phyloP scores from a whole-genome alignment of 495 filamentous ascomycete species.

The Penicillium soppii region DNA sequence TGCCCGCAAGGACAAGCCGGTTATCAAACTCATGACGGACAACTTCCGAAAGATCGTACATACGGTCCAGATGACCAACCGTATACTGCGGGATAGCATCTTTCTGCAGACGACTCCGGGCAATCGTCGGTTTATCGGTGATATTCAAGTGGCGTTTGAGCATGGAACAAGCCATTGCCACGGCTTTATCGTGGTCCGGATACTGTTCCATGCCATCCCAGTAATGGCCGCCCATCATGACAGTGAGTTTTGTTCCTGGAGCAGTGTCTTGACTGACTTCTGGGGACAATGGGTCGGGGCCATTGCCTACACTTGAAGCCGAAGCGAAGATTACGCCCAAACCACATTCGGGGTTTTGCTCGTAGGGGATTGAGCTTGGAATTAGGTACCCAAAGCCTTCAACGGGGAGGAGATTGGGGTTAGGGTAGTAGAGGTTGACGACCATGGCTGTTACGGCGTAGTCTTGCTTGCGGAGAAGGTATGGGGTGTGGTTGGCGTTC shows the following conservation, averaged over 20 bases:
- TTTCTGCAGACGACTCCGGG: slow-evolving; percentile 60
- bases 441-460: slow-evolving; percentile 81
- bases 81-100: slow-evolving; percentile 89
- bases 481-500: slow-evolving; percentile 1
- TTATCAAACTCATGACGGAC: slow-evolving; percentile 58
- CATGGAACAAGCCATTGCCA: slow-evolving; percentile 63
- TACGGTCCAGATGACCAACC: slow-evolving; percentile 68
- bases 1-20: slow-evolving; percentile 72
- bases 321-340: slow-evolving; percentile 93
- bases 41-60: slow-evolving; percentile 56
- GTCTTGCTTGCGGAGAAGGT: slow-evolving; percentile 37
- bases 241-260: slow-evolving; percentile 81
- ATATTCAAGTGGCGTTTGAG: slow-evolving; percentile 75
- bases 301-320: slow-evolving; percentile 45
- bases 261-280: slow-evolving; percentile 48
- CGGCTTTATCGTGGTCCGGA: slow-evolving; percentile 61
- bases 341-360: slow-evolving; percentile 77
- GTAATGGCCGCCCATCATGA: slow-evolving; percentile 94
- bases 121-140: slow-evolving; percentile 52
- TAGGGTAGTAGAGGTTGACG: slow-evolving; percentile 82
- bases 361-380: slow-evolving; percentile 63
- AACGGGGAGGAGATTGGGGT: slow-evolving; percentile 59
- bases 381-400: slow-evolving; percentile 91
- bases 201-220: slow-evolving; percentile 64
- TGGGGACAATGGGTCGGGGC: not conserved